Percentiles rank a stretch among this genome's conserved stretches.
Conservation (phyloP, 2,329 filamentous ascomycete genomes). For the Microcyclospora pomicola region DNA sequence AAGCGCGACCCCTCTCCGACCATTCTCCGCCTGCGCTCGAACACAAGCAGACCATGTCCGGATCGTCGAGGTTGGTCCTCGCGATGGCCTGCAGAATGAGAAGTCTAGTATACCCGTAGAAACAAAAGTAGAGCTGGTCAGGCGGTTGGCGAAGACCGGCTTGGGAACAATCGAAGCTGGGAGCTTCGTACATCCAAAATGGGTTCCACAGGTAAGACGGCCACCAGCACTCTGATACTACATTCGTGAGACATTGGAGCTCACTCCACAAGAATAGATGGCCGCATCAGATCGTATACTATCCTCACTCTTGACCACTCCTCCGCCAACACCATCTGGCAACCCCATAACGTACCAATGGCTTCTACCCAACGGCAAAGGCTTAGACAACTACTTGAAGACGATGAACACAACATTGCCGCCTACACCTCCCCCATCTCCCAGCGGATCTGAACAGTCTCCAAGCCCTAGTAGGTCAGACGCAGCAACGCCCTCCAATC, state of each 20-base stretch:
- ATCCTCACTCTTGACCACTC: slow-evolving; percentile 32
- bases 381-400: slow-evolving; percentile 48
- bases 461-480: not conserved
- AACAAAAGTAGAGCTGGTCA: slow-evolving; percentile 66
- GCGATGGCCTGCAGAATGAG: slow-evolving; percentile 82
- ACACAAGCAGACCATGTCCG: slow-evolving; percentile 31
- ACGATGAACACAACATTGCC: slow-evolving; percentile 29
- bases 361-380: slow-evolving; percentile 64
- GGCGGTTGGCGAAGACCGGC: slow-evolving; percentile 53
- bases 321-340: slow-evolving; percentile 38
- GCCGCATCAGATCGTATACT: slow-evolving; percentile 64
- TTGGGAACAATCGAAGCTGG: slow-evolving; percentile 65
- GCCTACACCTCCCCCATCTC: slow-evolving; percentile 30
- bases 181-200: slow-evolving; percentile 71
- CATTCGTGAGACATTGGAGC: not conserved
- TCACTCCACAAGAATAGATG: slow-evolving; percentile 42
- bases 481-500: not conserved
- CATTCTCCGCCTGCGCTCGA: slow-evolving; percentile 14
- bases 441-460: slow-evolving; percentile 17
- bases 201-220: slow-evolving; percentile 57
- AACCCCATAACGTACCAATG: slow-evolving; percentile 58
- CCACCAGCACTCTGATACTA: slow-evolving; percentile 4
- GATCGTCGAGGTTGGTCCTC: slow-evolving; percentile 67
- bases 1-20: too few species aligned
- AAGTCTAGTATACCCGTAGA: slow-evolving; percentile 54